Conservation (phyloP, 345 rosid species). For the Populus alba region DNA sequence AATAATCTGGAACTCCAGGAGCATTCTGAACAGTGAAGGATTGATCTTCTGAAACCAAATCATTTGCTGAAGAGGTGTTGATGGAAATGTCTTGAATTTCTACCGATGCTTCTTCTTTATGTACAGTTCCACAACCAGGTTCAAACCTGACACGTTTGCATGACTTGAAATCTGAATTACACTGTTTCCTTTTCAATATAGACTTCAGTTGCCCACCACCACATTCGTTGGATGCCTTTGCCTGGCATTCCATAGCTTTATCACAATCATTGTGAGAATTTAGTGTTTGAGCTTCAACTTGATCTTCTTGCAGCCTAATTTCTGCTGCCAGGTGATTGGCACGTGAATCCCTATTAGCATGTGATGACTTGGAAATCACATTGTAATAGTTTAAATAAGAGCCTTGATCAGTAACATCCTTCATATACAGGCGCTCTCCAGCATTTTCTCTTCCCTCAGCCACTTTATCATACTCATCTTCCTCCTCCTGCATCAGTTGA, state of each 20-base stretch:
- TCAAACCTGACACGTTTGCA: conserved; percentile 68
- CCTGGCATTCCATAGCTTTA: conserved; percentile 3
- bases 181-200: conserved; percentile 61
- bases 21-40: conserved; percentile 16
- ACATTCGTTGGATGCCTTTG: conserved; percentile 3
- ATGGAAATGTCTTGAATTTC: conserved; percentile 1
- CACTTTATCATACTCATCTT: conserved; percentile 31
- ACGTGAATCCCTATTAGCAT: conserved; percentile 13
- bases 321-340: conserved; percentile 20
- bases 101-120: conserved; percentile 29
- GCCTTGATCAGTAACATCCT: conserved; percentile 6
- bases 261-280: conserved; percentile 2
- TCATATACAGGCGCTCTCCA: conserved; percentile 24
- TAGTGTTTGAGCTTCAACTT: conserved; percentile 7
- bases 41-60: conserved; percentile 23
- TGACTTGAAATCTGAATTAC: conserved; percentile 36
- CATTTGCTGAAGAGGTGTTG: conserved; percentile 27
- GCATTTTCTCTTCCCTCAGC: conserved; percentile 21
- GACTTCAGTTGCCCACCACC: conserved; percentile 31
- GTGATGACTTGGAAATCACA: conserved; percentile 1
- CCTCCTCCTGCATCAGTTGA: conserved; percentile 22
- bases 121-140: conserved; percentile 26
- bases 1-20: conserved; percentile 58
- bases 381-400: conserved; percentile 13
- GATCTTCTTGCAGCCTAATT: conserved; percentile 25